Evolutionary conservation across 306 rosid species (phyloP).

Genomic region (Trifolium subterraneum): DNA sequence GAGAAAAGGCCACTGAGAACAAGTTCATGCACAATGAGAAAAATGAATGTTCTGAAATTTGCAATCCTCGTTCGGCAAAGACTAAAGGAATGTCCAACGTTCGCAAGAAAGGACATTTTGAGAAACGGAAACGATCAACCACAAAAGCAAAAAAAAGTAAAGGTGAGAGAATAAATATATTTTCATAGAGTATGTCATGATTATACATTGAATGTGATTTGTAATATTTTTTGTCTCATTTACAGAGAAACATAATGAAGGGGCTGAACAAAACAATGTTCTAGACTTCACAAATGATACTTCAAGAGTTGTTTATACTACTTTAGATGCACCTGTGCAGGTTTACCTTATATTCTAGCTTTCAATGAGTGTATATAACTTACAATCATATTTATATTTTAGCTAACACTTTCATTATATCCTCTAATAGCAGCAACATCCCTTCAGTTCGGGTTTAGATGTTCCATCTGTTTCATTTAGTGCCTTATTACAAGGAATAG

Average conservation of each 20-base stretch:
- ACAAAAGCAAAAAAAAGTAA: background rate
- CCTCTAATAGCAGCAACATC: background rate
- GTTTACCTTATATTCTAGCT: background rate
- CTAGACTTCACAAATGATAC: no score
- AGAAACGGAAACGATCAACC: background rate
- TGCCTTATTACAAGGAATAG: background rate
- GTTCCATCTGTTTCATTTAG: background rate
- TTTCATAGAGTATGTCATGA: background rate
- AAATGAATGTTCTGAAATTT: no score
- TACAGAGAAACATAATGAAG: background rate
- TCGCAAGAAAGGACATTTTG: constrained; percentile 14
- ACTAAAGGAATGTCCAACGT: background rate
- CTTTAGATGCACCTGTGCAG: background rate
- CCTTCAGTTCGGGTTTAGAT: background rate
- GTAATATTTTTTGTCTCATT: no score
- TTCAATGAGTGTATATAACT: background rate
- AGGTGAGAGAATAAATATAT: background rate
- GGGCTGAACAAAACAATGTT: no score
- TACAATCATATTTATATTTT: no score
- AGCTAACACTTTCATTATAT: background rate
- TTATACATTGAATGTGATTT: no score
- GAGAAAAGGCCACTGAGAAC: no score
- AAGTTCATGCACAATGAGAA: no score
- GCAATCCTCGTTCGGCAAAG: background rate
- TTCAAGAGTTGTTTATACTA: background rate